phyloP scores from a whole-genome alignment of 108 stramenopile genomes.

The Bacterosira constricta region DNA sequence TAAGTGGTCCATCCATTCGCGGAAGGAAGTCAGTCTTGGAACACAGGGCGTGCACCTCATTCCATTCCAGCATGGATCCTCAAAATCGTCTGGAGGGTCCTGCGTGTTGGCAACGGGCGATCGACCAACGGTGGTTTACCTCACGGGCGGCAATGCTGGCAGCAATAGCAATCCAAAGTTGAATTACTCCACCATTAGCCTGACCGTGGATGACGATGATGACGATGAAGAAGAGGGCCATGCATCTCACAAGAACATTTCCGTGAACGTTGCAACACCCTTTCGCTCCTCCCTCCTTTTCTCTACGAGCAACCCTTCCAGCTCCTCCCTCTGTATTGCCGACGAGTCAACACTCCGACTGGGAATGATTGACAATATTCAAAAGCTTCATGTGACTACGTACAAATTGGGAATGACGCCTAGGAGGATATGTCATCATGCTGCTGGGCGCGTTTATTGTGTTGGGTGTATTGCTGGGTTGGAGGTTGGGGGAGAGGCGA shows the following conservation, averaged over 20 bases:
- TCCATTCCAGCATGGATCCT: constrained; percentile 50
- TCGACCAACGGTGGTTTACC: constrained; percentile 95
- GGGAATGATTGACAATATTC: constrained; percentile 97
- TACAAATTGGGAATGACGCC: constrained; percentile 93
- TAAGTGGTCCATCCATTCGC: constrained; percentile 56
- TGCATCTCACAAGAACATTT: constrained; percentile 62
- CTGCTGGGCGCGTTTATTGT: constrained; percentile 77
- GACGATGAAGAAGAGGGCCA: constrained; percentile 61
- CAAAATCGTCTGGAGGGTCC: constrained; percentile 55
- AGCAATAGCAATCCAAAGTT: constrained; percentile 77
- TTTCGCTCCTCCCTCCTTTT: constrained; percentile 73
- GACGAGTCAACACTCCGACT: constrained; percentile 88
- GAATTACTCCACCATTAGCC: constrained; percentile 93
- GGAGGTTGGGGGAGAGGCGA: constrained; percentile 57
- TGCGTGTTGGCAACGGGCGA: constrained; percentile 97
- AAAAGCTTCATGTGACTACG: constrained; percentile 97
- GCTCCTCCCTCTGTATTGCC: constrained; percentile 92
- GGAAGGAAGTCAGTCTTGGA: constrained; percentile 93
- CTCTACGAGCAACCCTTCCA: constrained; percentile 48
- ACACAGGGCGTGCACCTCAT: constrained; percentile 93
- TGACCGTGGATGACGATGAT: constrained; percentile 63
- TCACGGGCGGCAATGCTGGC: constrained; percentile 69
- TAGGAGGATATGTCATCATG: constrained; percentile 84
- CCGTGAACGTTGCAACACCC: constrained; percentile 82
- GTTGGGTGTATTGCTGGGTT: constrained; percentile 84